Evolutionary conservation across 1,139 yeast genomes (phyloP), one percentile per base, ranked within the genome.

Genomic region (Hemisphaericaspora lyxosophila): DNA sequence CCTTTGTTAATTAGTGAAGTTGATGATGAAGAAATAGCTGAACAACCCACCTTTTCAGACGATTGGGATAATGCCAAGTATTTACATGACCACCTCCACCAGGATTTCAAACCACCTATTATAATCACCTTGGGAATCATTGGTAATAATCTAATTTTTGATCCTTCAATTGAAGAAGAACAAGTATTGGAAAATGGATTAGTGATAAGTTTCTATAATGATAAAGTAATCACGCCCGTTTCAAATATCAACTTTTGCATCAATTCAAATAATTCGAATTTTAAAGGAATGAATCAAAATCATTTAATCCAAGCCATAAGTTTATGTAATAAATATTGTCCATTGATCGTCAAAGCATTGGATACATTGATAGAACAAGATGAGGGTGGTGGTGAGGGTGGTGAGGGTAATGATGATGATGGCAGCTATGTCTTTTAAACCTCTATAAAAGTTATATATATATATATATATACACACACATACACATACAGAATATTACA

Each of bases 21-120:
- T 57, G 69, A 78, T 44, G 80, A 74, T 48, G 68, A 64, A 31
- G 78, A 75, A 38, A 62, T 85, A 13, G 96, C 86, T 54, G 96
- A 89, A 59, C 82, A 86, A 46, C 97, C 97, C 1, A 86, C 89
- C 0, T 90, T 90, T 54, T 82, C 90, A 31, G 97, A 89, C 53
- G 95, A 81, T 55, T 90, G 85, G 92, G 84, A 72, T 53, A 70
- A 67, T 46, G 78, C 83, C 24, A 69, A 51, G 40, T 71, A 57
- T 33, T 60, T 85, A 26, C 67, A 75, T 2, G 63, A 60, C 4
- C 52, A 55, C 29, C 53, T 54, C 5, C 44, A 41, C 5, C 45
- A 41, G 2, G 39, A 41, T 0, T 78, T 78, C 62, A 71, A 72
- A 35, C 94, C 95, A 1, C 96, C 97, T 0, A 63, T 90, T 17